A percentile compares a stretch with the other conserved stretches of the same genome.
These are phyloP conservation scores for Teratosphaeriaceae sp. DNA, from an alignment of 2,329 filamentous ascomycete genomes.

Conservation along the genomic window DNA sequence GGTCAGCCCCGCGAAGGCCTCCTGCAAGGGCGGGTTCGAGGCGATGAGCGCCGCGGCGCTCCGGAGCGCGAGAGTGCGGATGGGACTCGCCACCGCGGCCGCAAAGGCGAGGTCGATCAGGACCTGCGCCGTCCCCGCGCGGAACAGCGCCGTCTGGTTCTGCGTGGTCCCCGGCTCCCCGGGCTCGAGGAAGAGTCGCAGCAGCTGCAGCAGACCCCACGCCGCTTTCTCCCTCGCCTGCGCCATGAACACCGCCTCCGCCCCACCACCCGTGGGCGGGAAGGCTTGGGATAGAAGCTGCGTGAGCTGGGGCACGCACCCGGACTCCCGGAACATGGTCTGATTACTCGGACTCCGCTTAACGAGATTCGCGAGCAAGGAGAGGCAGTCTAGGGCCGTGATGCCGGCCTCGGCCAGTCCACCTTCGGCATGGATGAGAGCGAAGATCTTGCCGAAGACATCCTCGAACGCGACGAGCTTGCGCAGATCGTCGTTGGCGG, in stretches of 20 bases:
- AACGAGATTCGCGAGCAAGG: conserved; percentile 81
- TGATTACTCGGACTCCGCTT: conserved; percentile 87
- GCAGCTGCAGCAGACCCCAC: conserved; percentile 79
- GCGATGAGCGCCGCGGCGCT: conserved; percentile 86
- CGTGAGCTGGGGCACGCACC: conserved; percentile 66
- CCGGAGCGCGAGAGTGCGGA: conserved; percentile 78
- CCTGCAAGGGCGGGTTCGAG: conserved; percentile 72
- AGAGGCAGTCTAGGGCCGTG: conserved; percentile 86
- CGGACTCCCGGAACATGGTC: conserved; percentile 85
- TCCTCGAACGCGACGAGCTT: conserved; percentile 95
- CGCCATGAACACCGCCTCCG: conserved; percentile 29
- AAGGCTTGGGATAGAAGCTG: conserved; percentile 53
- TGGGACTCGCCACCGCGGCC: conserved; percentile 61
- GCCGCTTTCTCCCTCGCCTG: conserved; percentile 76
- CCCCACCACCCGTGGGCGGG: conserved; percentile 38
- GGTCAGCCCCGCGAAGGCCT: conserved; percentile 80
- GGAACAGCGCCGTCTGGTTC: conserved; percentile 83
- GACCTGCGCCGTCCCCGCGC: conserved; percentile 70
- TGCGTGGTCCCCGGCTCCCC: conserved; percentile 74
- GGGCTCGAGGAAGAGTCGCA: conserved; percentile 75
- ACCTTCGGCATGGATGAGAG: conserved; percentile 74
- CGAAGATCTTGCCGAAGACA: conserved; percentile 81
- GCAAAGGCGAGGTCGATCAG: conserved; percentile 79
- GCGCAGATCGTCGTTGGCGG: conserved; percentile 77
- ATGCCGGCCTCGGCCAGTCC: conserved; percentile 75